Base-by-base conservation (phyloP, 768 basidiomycete genomes). In the Phylloporus arenicola region DNA sequence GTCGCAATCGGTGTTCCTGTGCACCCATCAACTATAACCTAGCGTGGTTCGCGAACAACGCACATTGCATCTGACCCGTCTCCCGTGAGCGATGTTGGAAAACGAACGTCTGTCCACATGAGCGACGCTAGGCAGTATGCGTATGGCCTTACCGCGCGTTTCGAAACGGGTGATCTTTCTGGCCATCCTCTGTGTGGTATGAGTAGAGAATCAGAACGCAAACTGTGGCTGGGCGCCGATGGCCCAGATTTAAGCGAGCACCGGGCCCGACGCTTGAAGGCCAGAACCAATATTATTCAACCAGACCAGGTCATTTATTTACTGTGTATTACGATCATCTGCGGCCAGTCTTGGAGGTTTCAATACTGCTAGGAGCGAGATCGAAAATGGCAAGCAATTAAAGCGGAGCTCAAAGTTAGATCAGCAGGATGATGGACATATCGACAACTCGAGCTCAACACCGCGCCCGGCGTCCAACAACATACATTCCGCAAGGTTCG, bases 31-130 rank as follows among this genome's bases (percentile, higher is more conserved):
- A 24, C 16, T 6, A 46, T 19, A 25, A 37, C 12, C 13, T 16
- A 25, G 16, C 24, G 10, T 20, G 9, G 27, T n/a, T 20, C 14
- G 14, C 13, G 50, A 20, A 11, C 10, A 20, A 62, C 75, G 57
- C 62, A 88, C 90, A 94, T 95, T 8, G 92, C 92, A 74, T 96
- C 92, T 27, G 91, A 86, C 6, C 93, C 92, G 75, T 94, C 92
- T 24, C 92, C 92, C 9, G 87, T 83, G 39, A 94, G 68, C 19
- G 89, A 92, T 10, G 92, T 96, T 10, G 92, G 92, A 71, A 93
- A 96, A 39, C 92, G 85, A 45, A 95, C 81, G 72, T 94, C 92
- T 92, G 53, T 42, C 25, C 40, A 51, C 14, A 41, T 43, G 33
- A 48, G 39, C n/a, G 25, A 48, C 2, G 24, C 22, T 22, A 14